These are phyloP conservation scores for Ramaria sp. DNA, from an alignment of 768 basidiomycete genomes.

Conservation along the genomic window DNA sequence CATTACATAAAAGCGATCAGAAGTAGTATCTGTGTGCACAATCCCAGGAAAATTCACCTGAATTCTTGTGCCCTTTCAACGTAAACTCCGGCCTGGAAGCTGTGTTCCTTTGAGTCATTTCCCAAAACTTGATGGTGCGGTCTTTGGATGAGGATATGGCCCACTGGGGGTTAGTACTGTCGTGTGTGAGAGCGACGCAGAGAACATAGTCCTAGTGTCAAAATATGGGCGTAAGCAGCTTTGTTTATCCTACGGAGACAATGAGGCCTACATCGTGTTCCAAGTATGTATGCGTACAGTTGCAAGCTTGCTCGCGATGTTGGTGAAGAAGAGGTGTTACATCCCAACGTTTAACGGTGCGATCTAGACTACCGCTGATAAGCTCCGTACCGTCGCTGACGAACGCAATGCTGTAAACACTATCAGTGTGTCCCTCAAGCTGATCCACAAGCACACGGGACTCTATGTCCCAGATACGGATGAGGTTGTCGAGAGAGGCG, in stretches of 20 bases:
- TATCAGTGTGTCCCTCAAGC: conserved; percentile 69
- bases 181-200: conserved; percentile 73
- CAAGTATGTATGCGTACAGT: conserved; percentile 37
- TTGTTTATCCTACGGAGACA: conserved; percentile 69
- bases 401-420: conserved; percentile 83
- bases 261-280: conserved; percentile 52
- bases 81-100: conserved; percentile 50
- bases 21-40: conserved; percentile 9
- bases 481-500: conserved; percentile 48
- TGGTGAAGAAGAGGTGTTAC: conserved; percentile 30
- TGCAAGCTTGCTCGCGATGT: conserved; percentile 12
- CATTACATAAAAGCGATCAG: background rate
- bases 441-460: conserved; percentile 65
- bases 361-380: conserved; percentile 85
- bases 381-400: conserved; percentile 81
- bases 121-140: conserved; percentile 84
- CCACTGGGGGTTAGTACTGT: conserved; percentile 60
- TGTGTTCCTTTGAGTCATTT: conserved; percentile 62
- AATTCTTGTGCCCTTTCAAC: conserved; percentile 68
- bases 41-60: conserved; percentile 13
- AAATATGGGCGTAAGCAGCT: conserved; percentile 3
- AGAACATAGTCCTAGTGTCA: conserved; percentile 54
- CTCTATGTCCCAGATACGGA: conserved; percentile 74
- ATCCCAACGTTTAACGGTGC: conserved; percentile 83
- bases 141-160: conserved; percentile 94